Conservation (phyloP, 2,329 filamentous ascomycete species). For the Fusarium guadeloupense region DNA sequence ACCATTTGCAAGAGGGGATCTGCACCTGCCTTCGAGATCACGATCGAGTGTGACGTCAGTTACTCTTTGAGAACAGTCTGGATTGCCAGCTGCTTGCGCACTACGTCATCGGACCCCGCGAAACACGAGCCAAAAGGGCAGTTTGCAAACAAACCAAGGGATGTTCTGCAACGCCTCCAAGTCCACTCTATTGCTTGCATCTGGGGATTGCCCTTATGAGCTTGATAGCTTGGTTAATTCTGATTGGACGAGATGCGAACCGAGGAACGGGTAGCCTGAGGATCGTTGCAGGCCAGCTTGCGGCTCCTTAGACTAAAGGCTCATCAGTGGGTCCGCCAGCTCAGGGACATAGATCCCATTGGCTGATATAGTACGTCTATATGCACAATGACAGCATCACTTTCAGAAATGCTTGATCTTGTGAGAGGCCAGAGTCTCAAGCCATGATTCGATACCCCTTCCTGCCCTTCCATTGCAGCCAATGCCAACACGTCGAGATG, state of each 20-base stretch:
- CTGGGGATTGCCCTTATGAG: slow-evolving; percentile 6
- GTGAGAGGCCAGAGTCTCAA: slow-evolving; percentile 9
- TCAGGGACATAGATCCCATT: slow-evolving; percentile 25
- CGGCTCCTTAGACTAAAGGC: slow-evolving; percentile 17
- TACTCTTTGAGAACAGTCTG: not conserved
- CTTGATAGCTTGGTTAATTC: not conserved
- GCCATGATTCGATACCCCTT: slow-evolving; percentile 15
- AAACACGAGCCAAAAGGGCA: slow-evolving; percentile 5
- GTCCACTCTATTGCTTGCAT: slow-evolving; percentile 22
- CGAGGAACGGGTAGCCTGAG: slow-evolving; percentile 30
- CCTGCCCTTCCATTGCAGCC: slow-evolving; percentile 15
- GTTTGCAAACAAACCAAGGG: slow-evolving; percentile 20
- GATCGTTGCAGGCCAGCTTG: slow-evolving; percentile 32
- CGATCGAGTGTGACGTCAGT: slow-evolving; percentile 33
- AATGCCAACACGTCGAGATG: slow-evolving; percentile 25
- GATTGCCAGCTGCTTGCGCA: not conserved
- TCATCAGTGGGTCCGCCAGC: slow-evolving; percentile 1
- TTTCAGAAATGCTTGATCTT: slow-evolving; percentile 17
- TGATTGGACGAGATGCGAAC: slow-evolving; percentile 21
- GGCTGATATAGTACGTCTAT: not conserved
- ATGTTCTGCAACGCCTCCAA: slow-evolving; percentile 11
- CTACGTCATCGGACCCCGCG: slow-evolving; percentile 35
- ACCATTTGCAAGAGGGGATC: slow-evolving; percentile 10
- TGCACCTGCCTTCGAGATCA: slow-evolving; percentile 2
- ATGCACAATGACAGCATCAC: slow-evolving; percentile 41